Evolutionary conservation across 257 asterid genomes (phyloP).

Genomic region (Agastache rugosa): DNA sequence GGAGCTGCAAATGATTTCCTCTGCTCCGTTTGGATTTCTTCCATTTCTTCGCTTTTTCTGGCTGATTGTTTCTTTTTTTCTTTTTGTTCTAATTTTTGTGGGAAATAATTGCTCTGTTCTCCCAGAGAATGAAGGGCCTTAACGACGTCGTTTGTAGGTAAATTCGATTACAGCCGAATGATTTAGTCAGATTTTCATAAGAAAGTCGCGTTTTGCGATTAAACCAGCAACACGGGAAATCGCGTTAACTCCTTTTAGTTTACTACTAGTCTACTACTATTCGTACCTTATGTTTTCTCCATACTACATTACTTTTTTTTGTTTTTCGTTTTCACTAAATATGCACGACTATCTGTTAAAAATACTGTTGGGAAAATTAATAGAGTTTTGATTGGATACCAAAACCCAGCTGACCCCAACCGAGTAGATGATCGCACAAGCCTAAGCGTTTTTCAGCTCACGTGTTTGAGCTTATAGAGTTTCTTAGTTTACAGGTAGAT

Average conservation of each 20-base stretch:
- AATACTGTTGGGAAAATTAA: too few relatives aligned
- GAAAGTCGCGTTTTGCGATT: not conserved
- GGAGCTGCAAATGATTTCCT: slow-evolving; percentile 79
- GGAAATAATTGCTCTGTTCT: not conserved
- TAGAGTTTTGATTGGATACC: too few relatives aligned
- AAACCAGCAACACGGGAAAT: not conserved
- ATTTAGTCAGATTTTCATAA: not conserved
- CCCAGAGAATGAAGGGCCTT: not conserved
- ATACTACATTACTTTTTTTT: too few relatives aligned
- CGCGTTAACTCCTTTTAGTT: not conserved
- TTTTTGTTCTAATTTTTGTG: not conserved
- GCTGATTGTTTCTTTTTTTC: not conserved
- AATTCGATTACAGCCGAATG: not conserved
- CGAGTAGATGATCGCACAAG: too few relatives aligned
- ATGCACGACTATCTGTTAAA: too few relatives aligned
- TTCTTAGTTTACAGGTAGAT: too few relatives aligned
- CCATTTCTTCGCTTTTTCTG: slow-evolving; percentile 47
- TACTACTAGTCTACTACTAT: too few relatives aligned
- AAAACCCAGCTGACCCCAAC: too few relatives aligned
- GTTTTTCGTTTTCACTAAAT: too few relatives aligned
- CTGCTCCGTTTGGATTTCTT: slow-evolving; percentile 52
- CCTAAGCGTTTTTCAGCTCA: too few relatives aligned
- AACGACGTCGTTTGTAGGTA: slow-evolving; percentile 12
- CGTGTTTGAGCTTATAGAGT: too few relatives aligned
- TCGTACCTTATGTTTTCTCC: too few relatives aligned